Base-by-base conservation (phyloP, 306 rosid species). In the Notholithocarpus densiflorus region DNA sequence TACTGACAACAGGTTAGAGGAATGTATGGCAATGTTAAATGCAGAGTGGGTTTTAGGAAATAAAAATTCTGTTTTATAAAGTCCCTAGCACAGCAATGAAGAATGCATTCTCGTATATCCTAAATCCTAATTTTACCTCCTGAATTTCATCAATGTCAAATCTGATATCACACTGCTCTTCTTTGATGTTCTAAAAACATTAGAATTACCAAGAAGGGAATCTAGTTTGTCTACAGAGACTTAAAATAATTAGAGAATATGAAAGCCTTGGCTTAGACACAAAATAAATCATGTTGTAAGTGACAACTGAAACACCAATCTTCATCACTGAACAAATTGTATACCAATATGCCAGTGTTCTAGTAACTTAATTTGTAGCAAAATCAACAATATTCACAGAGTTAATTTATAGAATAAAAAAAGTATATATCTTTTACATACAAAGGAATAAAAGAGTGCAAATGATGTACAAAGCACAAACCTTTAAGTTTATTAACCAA, bases 401-500 rank as follows among this genome's bases (percentile, higher is more conserved):
- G 15, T 12, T 3, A 21, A 60, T 21, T 60, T 60, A 60, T 11
- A 29, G 14, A 60, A 60, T 60, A 3, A 24, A 5, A 56, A 48
- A 48, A 56, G 3, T 5, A 64, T 15, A 29, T 6, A 12, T 29
- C 45, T 27, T 27, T 15, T n/a, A 64, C 43, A 27, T 31, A 7
- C n/a, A 73, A 56, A 48, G 65, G 14, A 78, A 68, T 15, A 60
- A 70, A 77, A 19, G 26, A 62, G 56, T 55, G 37, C 21, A 29
- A 51, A 51, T 40, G 79, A 73, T 34, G 23, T 66, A 32, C 11
- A 34, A 6, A 76, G 80, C 72, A 81, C 90, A 77, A 68, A 93
- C 98, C 98, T 91, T 91, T 91, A 53, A 93, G 24, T 82, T 93
- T 90, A 89, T 86, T 89, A 80, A 93, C 93, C 79, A 93, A 31